A percentile compares a stretch with the other conserved stretches of the same genome.
phyloP scores from a whole-genome alignment of 352 stramenopile species.

The Pythium coloratum region DNA sequence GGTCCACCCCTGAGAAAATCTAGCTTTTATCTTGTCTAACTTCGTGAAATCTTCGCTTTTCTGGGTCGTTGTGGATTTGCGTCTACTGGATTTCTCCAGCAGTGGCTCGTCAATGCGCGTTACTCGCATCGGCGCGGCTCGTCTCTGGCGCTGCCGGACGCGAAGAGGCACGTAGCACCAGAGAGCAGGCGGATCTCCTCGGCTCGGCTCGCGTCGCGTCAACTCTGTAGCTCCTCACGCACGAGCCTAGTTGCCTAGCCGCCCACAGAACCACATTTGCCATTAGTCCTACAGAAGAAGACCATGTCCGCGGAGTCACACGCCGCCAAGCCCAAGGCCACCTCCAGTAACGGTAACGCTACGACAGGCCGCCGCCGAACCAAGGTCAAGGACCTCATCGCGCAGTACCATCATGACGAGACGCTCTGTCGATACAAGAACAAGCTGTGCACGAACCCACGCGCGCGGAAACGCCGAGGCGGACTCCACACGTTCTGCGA shows the following conservation, averaged over 20 bases:
- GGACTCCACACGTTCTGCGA: slow-evolving; percentile 31
- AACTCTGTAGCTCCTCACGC: neutral
- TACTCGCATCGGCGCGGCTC: slow-evolving; percentile 13
- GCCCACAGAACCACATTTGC: neutral
- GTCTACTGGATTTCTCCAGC: slow-evolving; percentile 10
- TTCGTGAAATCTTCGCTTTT: neutral
- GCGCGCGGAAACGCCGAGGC: slow-evolving; percentile 21
- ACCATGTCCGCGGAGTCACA: neutral
- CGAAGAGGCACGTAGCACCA: slow-evolving; percentile 13
- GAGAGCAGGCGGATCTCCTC: neutral
- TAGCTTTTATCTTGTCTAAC: neutral
- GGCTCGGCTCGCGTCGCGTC: neutral
- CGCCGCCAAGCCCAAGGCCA: neutral
- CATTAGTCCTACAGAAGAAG: neutral
- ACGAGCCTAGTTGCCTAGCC: too few species aligned
- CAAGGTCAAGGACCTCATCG: slow-evolving; percentile 20
- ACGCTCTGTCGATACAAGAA: slow-evolving; percentile 27
- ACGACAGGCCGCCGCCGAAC: slow-evolving; percentile 7
- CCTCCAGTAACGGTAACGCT: neutral
- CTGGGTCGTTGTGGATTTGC: slow-evolving; percentile 1
- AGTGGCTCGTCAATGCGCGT: slow-evolving; percentile 22
- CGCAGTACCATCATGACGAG: slow-evolving; percentile 24
- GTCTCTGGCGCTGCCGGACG: slow-evolving; percentile 10
- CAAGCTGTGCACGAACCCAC: slow-evolving; percentile 25
- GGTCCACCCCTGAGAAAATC: slow-evolving; percentile 5